Conservation (phyloP, 345 rosid genomes). For the Aquilaria yunnanensis region DNA sequence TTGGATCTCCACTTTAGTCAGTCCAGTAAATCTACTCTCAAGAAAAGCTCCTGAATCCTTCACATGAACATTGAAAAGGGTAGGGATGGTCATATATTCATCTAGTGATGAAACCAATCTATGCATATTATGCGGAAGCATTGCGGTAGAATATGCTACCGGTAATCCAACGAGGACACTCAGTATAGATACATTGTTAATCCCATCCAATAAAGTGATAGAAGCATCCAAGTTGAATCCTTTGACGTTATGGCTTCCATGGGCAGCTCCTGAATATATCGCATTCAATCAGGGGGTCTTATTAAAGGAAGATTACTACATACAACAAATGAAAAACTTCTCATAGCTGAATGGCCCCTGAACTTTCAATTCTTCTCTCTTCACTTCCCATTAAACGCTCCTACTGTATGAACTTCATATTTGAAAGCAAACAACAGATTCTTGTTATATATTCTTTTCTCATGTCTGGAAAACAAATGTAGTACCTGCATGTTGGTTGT, state of each 20-base stretch:
- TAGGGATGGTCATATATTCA: too few species aligned
- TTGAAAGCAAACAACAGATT: too few species aligned
- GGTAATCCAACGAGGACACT: conserved; percentile 90
- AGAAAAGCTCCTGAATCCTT: conserved; percentile 83
- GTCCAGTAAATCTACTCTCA: conserved; percentile 54
- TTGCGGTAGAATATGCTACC: conserved; percentile 26
- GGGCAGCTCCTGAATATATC: conserved; percentile 48
- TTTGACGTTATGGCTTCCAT: conserved; percentile 53
- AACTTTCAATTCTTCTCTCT: neutral
- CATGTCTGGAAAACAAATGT: neutral
- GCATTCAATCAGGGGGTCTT: too few species aligned
- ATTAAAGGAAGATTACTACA: too few species aligned
- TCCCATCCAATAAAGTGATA: conserved; percentile 34
- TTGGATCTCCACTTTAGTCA: conserved; percentile 34
- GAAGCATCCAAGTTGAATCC: conserved; percentile 37
- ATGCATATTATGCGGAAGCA: neutral
- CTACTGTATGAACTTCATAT: too few species aligned
- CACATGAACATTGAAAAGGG: neutral
- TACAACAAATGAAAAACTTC: too few species aligned
- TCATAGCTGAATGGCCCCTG: too few species aligned
- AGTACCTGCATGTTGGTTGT: conserved; percentile 41
- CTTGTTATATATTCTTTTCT: too few species aligned
- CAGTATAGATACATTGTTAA: conserved; percentile 65
- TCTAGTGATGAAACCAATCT: neutral
- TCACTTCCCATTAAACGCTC: too few species aligned